These are phyloP conservation scores for Ganoderma multipileum DNA, from an alignment of 1,284 basidiomycete species.

Conservation along the genomic window DNA sequence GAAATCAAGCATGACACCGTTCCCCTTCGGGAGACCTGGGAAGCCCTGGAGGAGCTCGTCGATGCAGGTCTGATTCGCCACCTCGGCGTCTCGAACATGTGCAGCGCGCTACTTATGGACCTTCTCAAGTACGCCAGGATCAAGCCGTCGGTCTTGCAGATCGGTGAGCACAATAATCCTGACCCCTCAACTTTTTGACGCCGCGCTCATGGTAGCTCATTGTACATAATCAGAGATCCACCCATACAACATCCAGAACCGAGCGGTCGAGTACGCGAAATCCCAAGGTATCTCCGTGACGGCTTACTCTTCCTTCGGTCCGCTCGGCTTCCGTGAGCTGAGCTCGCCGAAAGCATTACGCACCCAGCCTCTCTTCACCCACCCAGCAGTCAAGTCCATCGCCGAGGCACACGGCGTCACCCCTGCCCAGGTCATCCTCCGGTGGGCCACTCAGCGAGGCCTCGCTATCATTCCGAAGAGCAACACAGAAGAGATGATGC, in stretches of 20 bases:
- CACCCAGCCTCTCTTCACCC: slow-evolving; percentile 33
- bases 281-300: slow-evolving; percentile 33
- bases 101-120: slow-evolving; percentile 35
- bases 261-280: slow-evolving; percentile 32
- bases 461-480: slow-evolving; percentile 37
- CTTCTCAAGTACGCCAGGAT: slow-evolving; percentile 36
- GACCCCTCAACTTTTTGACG: neutral
- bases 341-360: slow-evolving; percentile 31
- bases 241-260: slow-evolving; percentile 34
- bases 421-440: slow-evolving; percentile 34
- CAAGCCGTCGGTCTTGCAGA: slow-evolving; percentile 35
- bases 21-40: slow-evolving; percentile 37
- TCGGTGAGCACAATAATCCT: slow-evolving; percentile 26
- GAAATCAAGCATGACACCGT: slow-evolving; percentile 33
- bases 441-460: slow-evolving; percentile 37
- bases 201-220: neutral
- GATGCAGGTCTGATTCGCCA: slow-evolving; percentile 34
- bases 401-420: slow-evolving; percentile 29
- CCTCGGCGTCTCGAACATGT: slow-evolving; percentile 38
- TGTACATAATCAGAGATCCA: slow-evolving; percentile 31
- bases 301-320: slow-evolving; percentile 38
- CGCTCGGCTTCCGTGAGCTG: slow-evolving; percentile 36
- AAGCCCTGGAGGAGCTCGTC: slow-evolving; percentile 37
- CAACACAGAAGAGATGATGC: slow-evolving; percentile 28
- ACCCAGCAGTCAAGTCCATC: slow-evolving; percentile 31